Conservation (phyloP, 2,329 filamentous ascomycete species). For the Ascochyta rabiei region DNA sequence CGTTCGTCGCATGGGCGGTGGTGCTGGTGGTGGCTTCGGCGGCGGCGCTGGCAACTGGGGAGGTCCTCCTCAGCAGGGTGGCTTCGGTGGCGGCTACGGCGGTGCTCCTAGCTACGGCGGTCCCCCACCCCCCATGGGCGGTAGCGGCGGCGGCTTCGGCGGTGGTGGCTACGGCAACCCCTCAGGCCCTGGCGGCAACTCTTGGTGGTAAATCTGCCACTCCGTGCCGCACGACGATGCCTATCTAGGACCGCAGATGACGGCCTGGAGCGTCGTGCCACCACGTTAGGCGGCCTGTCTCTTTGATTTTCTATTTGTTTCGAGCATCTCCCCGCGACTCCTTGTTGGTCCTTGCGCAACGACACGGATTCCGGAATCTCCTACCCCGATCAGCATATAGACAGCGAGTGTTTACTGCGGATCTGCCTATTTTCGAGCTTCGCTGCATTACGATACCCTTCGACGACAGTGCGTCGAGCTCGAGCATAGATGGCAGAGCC, state of each 20-base stretch:
- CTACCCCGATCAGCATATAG: slow-evolving; percentile 59
- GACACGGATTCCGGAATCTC: slow-evolving; percentile 51
- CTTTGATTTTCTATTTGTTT: slow-evolving; percentile 38
- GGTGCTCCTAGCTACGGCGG: slow-evolving; percentile 65
- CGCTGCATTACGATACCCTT: slow-evolving; percentile 48
- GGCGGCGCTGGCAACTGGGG: slow-evolving; percentile 55
- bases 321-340: slow-evolving; percentile 39
- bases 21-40: slow-evolving; percentile 64
- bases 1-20: slow-evolving; percentile 68
- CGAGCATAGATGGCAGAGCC: slow-evolving; percentile 46
- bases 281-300: slow-evolving; percentile 20
- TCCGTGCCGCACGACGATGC: slow-evolving; percentile 29
- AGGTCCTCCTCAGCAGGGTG: slow-evolving; percentile 37
- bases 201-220: slow-evolving; percentile 65
- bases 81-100: slow-evolving; percentile 49
- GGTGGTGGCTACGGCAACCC: slow-evolving; percentile 72
- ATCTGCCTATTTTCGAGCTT: slow-evolving; percentile 50
- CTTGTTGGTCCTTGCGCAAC: slow-evolving; percentile 43
- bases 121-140: slow-evolving; percentile 56
- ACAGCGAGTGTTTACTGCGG: slow-evolving; percentile 56
- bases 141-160: slow-evolving; percentile 52
- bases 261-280: slow-evolving; percentile 33
- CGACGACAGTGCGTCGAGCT: slow-evolving; percentile 45
- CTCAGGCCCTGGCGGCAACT: slow-evolving; percentile 66
- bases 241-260: slow-evolving; percentile 36